Conservation (phyloP, 2,329 filamentous ascomycete species). For the Aureobasidium sp. region DNA sequence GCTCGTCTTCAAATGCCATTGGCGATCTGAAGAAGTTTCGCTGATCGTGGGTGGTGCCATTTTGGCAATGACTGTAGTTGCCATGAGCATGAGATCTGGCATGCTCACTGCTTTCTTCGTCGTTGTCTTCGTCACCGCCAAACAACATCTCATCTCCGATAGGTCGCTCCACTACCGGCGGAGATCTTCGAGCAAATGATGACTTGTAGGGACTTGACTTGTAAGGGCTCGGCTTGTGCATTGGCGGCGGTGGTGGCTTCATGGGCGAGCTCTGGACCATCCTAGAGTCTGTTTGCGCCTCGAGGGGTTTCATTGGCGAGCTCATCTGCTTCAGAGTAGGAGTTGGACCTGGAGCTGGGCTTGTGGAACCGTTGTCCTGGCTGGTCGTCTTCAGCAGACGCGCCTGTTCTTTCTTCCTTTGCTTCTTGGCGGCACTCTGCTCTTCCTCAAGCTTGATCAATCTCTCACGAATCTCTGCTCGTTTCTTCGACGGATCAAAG, state of each 20-base stretch:
- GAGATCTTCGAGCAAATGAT: background rate
- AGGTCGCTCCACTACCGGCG: background rate
- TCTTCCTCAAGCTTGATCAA: slow-evolving; percentile 55
- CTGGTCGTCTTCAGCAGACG: background rate
- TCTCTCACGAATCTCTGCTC: slow-evolving; percentile 56
- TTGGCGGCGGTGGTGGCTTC: background rate
- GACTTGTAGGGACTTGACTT: background rate
- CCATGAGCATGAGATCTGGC: background rate
- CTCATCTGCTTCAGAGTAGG: background rate
- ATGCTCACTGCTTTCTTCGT: background rate
- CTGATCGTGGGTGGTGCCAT: background rate
- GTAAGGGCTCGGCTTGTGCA: background rate
- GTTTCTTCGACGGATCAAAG: slow-evolving; percentile 49
- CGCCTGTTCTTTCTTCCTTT: slow-evolving; percentile 26
- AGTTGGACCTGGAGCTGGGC: background rate
- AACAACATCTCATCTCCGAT: slow-evolving; percentile 16
- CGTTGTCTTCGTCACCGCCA: background rate
- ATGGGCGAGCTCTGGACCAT: slow-evolving; percentile 11
- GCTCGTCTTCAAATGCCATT: background rate
- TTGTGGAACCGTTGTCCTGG: background rate
- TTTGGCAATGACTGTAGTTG: background rate
- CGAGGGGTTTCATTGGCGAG: background rate
- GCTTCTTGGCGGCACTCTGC: slow-evolving; percentile 41
- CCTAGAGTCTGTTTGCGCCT: background rate
- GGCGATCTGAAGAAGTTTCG: background rate